Base-by-base conservation (phyloP, 495 filamentous ascomycete species). In the Penicillium nucicola region DNA sequence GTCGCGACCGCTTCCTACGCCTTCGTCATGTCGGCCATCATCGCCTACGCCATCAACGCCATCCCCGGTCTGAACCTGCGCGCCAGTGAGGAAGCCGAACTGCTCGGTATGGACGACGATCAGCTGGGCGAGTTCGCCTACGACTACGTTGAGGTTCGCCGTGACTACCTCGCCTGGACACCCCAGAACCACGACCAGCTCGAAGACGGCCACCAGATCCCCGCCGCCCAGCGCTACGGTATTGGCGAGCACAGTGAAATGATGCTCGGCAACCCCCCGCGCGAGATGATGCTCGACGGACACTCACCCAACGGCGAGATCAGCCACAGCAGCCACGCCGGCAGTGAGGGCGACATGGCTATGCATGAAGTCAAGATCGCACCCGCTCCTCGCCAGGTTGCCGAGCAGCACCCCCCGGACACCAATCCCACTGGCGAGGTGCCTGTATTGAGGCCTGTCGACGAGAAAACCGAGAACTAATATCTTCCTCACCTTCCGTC, bases 61-160 rank as follows among this genome's bases (percentile, higher is more conserved):
- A 84, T 93, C 44, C 93, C 93, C 5, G 95, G 95, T 23, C 80
- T 98, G 12, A 82, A 96, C 55, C 87, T 98, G 50, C 88, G 93
- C 38, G 93, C 93, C 10, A 89, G 84, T 28, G 90, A 95, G 60
- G 89, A 98, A 72, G 93, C 95, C n/a, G 93, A 98, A 69, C 81
- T 98, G 15, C 82, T 97, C 43, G 93, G 93, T 48, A 96, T 97
- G 92, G 93, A 98, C 59, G 95, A 97, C 66, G 93, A 98, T 74
- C 93, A 98, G 66, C 86, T 97, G 30, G 93, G 93, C 64, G 93
- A 98, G 70, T 98, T 98, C 64, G 95, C 93, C 6, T 98, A 98
- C 75, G 93, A 98, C 71, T 98, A 98, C 68, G 93, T 98, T 58
- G 93, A 98, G 77, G 93, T 98, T 52, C 86, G 93, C 49, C 84